Base-by-base conservation (phyloP, 768 basidiomycete species). In the Trametes cubensis region DNA sequence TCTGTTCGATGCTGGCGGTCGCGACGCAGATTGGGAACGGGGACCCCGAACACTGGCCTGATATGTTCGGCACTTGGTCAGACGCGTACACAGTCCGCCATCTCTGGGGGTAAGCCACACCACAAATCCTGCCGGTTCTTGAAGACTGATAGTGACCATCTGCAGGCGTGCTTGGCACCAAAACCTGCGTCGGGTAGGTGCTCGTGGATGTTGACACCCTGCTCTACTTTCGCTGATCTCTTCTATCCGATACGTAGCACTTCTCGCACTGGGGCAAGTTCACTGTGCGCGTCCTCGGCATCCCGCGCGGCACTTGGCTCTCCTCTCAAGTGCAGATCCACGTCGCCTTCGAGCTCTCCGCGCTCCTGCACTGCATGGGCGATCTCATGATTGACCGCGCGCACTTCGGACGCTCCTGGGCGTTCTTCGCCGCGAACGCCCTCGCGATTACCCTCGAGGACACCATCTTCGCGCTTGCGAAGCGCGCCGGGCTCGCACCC, bases 31-130 rank as follows among this genome's bases (percentile, higher is more conserved):
- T 60, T 6, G 44, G 46, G 6, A 39, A 40, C n/a, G 38, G 53
- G 15, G 20, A 39, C 3, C 62, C 68, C 2, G 42, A 45, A 20
- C 52, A 61, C 23, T 69, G 68, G 68, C 64, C 68, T 11, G 66
- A 65, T 38, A 23, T 54, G 28, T 66, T 66, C 25, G 68, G 68
- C 0, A 8, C 20, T 17, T 67, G 64, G 64, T 50, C 53, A 3
- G 64, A 67, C 21, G 61, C 68, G 13, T 69, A 66, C 40, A 69
- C 68, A 0, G 46, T 69, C 7, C 61, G 68, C n/a, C 59, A 63
- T 26, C 59, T 66, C 30, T 69, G 68, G 66, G 61, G 66, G 68
- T 66, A 41, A 53, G 68, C 53, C 1, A 13, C 13, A 28, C 28
- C 28, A 7, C 21, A 6, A 46, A n/a, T 17, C 3, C 45, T 46